Base-by-base conservation (phyloP, 2,329 filamentous ascomycete genomes). In the Cladosporium sp. region DNA sequence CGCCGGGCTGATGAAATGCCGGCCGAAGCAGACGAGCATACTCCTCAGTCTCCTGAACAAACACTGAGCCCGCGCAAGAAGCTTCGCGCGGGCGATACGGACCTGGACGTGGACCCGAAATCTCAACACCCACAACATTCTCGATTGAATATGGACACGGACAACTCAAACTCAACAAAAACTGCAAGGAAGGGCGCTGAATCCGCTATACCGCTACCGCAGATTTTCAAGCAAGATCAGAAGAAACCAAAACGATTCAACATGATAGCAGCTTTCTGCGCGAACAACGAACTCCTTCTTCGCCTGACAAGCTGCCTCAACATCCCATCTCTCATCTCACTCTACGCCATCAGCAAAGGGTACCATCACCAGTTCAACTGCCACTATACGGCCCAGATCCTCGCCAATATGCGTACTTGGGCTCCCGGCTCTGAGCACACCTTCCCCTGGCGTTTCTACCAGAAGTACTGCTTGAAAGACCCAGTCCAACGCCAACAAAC, bases 271-370 rank as follows among this genome's bases (percentile, higher is more conserved):
- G 63, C 63, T 3, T 59, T 72, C 43, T 57, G 63, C 46, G 54
- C 59, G 1, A 58, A 69, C 53, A 58, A 76, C 4, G 78, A 83
- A 49, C 68, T 88, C 3, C 68, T 77, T 42, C 70, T 83, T 43
- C 70, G 77, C 45, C 61, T 87, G 7, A 76, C 78, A 54, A 74
- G 75, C 58, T 72, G 79, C 54, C 74, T 89, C 16, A 65, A 68
- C 7, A 68, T 80, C 0, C 63, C 70, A 11, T 81, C 84, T 49
- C 72, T 90, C 6, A 65, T 89, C 54, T 77, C 72, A 42, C 74
- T 90, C 33, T 89, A 86, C 72, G 73, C 77, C 58, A 79, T 82
- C 58, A 86, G 80, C 65, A 79, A 74, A 51, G 73, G 77, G 34
- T 85, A 87, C 63, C 78, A 89, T 63, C 66, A 71, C 44, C 73